Conservation (phyloP, 441 rosid species). For the Erysimum pusillum region DNA sequence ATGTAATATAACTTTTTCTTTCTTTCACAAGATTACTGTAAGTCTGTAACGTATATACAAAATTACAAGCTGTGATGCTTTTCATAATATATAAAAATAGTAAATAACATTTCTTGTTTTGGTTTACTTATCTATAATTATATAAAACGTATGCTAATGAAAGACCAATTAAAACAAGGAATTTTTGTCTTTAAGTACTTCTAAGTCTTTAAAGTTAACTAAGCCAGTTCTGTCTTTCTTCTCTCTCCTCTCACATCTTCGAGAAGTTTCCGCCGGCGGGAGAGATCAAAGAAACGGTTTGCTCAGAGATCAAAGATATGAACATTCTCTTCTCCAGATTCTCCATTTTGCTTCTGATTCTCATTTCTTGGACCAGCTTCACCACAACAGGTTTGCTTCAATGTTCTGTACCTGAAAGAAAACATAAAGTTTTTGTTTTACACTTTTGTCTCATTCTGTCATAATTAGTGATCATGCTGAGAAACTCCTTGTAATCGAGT, state of each 20-base stretch:
- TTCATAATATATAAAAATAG: neutral
- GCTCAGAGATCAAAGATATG: conserved; percentile 11
- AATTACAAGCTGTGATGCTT: neutral
- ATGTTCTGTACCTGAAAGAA: neutral
- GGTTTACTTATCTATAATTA: neutral
- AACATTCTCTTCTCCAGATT: conserved; percentile 43
- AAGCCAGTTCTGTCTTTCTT: conserved; percentile 28
- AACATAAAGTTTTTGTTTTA: neutral
- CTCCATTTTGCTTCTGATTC: conserved; percentile 47
- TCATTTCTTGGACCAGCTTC: conserved; percentile 58
- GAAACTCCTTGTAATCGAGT: neutral
- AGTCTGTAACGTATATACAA: neutral
- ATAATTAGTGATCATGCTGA: neutral
- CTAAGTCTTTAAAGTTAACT: conserved; percentile 29
- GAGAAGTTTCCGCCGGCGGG: conserved; percentile 43
- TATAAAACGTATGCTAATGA: conserved; percentile 14
- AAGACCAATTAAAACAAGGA: conserved; percentile 39
- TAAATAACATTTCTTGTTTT: neutral
- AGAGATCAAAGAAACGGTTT: conserved; percentile 31
- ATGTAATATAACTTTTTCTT: neutral
- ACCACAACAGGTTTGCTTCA: conserved; percentile 58
- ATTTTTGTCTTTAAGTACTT: conserved; percentile 40
- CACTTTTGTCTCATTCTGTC: conserved; percentile 19
- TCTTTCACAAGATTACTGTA: neutral
- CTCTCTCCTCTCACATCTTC: conserved; percentile 19